Percentiles rank a stretch among this genome's conserved stretches.
Evolutionary conservation across 2,329 filamentous ascomycete genomes (phyloP).

Genomic region (Alternaria postmessia): DNA sequence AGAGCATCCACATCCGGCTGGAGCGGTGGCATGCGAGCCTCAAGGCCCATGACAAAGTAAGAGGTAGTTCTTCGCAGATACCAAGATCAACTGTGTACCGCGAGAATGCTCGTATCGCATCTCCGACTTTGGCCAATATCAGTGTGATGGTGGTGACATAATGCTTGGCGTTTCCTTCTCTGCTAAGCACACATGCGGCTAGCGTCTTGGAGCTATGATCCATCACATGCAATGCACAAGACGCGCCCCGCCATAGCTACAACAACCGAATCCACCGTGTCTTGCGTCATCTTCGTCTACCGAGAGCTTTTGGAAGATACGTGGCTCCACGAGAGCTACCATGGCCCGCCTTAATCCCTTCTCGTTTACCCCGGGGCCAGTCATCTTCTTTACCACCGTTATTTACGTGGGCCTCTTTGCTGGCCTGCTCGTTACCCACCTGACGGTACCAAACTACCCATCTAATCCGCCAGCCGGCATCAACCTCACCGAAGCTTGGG

Average conservation of each 20-base stretch:
- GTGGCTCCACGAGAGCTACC: constrained; percentile 21
- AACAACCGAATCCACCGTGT: constrained; percentile 13
- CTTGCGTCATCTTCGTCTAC: constrained; percentile 18
- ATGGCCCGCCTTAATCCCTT: constrained; percentile 59
- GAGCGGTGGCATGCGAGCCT: not conserved
- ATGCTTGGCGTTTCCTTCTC: not conserved
- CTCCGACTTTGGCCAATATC: not conserved
- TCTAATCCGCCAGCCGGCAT: constrained; percentile 66
- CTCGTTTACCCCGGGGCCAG: constrained; percentile 80
- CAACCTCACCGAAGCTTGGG: constrained; percentile 86
- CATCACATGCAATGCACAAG: constrained; percentile 16
- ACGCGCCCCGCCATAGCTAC: constrained; percentile 15
- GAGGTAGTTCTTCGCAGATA: rapidly evolving
- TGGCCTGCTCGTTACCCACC: constrained; percentile 76
- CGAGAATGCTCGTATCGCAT: too few relatives aligned
- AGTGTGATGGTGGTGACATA: not conserved
- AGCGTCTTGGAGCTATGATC: constrained; percentile 26
- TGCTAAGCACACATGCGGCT: constrained; percentile 6
- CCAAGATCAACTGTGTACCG: not conserved
- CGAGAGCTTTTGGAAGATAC: constrained; percentile 16
- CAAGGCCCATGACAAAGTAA: not conserved
- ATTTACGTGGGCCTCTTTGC: constrained; percentile 82
- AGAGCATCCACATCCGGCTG: constrained; percentile 1
- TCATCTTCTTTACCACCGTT: constrained; percentile 78
- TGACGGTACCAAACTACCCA: constrained; percentile 75